Percentiles rank a stretch among this genome's conserved stretches.
These are phyloP conservation scores for Selenicereus undatus DNA, from an alignment of 148 eudicot genomes.

Conservation along the genomic window DNA sequence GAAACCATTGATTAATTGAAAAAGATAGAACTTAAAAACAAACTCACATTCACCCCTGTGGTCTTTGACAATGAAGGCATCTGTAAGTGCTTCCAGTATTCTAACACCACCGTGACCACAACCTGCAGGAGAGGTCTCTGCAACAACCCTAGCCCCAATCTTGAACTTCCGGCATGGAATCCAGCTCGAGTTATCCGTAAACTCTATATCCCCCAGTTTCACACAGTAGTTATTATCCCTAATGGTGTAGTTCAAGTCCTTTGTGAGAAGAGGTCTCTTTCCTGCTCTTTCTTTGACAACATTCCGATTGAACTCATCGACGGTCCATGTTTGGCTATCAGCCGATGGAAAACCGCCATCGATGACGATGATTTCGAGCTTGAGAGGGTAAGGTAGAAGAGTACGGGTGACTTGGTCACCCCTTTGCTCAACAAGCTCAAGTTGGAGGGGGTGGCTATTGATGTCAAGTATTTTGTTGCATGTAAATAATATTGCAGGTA, in stretches of 20 bases:
- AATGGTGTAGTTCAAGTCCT: slow-evolving; percentile 45
- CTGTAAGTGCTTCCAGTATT: slow-evolving; percentile 51
- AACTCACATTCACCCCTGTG: slow-evolving; percentile 85
- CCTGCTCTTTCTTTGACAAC: slow-evolving; percentile 55
- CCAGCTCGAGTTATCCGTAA: slow-evolving; percentile 90
- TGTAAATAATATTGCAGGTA: slow-evolving; percentile 46
- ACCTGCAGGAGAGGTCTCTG: neutral
- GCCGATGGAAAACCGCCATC: slow-evolving; percentile 51
- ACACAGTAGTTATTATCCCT: slow-evolving; percentile 28
- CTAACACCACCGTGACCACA: slow-evolving; percentile 14
- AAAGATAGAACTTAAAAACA: neutral
- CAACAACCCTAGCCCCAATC: slow-evolving; percentile 56
- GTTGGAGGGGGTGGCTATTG: slow-evolving; percentile 36
- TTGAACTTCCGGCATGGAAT: slow-evolving; percentile 57
- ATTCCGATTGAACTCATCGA: slow-evolving; percentile 35
- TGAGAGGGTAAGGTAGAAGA: slow-evolving; percentile 34
- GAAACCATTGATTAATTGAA: too few relatives aligned
- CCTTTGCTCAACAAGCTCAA: slow-evolving; percentile 32
- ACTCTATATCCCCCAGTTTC: slow-evolving; percentile 46
- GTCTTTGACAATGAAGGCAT: slow-evolving; percentile 65
- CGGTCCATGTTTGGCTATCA: slow-evolving; percentile 36
- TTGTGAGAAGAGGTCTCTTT: slow-evolving; percentile 56
- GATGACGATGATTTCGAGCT: slow-evolving; percentile 54
- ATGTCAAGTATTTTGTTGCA: slow-evolving; percentile 40
- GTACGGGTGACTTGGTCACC: slow-evolving; percentile 23